phyloP scores from a whole-genome alignment of 2,329 filamentous ascomycete genomes.

The Aspergillus ibericus region DNA sequence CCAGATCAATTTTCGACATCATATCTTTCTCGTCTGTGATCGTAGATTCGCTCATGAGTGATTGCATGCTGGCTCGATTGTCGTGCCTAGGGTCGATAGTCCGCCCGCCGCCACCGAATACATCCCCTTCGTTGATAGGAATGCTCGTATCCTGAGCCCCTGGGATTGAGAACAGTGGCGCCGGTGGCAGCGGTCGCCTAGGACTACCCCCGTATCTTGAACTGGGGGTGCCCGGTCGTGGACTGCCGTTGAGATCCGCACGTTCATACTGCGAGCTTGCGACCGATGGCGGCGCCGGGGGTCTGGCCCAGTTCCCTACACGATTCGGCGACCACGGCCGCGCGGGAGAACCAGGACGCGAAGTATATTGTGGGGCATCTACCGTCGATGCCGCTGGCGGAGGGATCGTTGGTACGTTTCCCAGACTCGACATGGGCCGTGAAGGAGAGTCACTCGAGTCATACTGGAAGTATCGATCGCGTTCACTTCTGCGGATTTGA shows the following conservation, averaged over 20 bases:
- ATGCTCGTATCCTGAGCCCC: conserved; percentile 49
- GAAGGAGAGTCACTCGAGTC: conserved; percentile 29
- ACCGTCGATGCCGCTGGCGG: conserved; percentile 37
- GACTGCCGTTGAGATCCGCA: conserved; percentile 82
- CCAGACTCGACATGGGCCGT: conserved; percentile 45
- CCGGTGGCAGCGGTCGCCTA: conserved; percentile 80
- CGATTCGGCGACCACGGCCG: conserved; percentile 57
- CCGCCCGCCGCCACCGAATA: conserved; percentile 60
- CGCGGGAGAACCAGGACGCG: conserved; percentile 42
- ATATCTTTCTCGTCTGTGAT: conserved; percentile 52
- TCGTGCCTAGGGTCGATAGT: conserved; percentile 54
- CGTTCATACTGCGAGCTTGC: conserved; percentile 77
- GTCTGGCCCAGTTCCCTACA: conserved; percentile 65
- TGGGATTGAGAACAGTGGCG: conserved; percentile 73
- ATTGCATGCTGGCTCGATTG: conserved; percentile 58
- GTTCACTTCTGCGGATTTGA: conserved; percentile 13
- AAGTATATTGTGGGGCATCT: conserved; percentile 40
- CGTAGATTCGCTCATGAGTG: conserved; percentile 62
- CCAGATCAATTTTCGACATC: conserved; percentile 45
- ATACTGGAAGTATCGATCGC: conserved; percentile 20
- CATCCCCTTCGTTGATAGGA: conserved; percentile 62
- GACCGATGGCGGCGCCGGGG: conserved; percentile 65
- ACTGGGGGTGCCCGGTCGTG: conserved; percentile 85
- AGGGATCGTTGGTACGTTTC: conserved; percentile 43
- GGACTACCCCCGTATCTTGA: conserved; percentile 87